A percentile compares a stretch with the other conserved stretches of the same genome.
Evolutionary conservation across 331 rosid genomes (phyloP).

Genomic region (Quercus lobata): DNA sequence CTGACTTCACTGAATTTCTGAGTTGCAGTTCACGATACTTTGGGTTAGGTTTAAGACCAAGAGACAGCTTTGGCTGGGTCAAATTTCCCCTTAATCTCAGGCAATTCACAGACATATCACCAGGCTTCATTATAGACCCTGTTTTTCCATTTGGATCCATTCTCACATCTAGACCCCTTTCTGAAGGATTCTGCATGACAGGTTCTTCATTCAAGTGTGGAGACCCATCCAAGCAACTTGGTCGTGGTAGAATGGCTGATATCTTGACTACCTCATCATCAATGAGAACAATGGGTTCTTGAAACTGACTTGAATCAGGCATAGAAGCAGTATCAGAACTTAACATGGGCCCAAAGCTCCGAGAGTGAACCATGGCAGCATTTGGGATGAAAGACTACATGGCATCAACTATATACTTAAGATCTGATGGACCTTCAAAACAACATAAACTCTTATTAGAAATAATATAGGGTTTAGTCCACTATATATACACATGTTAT

Average conservation of each 20-base stretch:
- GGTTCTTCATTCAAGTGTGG: slow-evolving; percentile 3
- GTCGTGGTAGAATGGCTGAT: slow-evolving; percentile 70
- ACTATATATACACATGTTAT: too few relatives aligned
- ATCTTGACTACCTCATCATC: slow-evolving; percentile 89
- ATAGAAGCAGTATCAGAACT: slow-evolving; percentile 24
- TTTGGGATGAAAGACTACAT: slow-evolving; percentile 83
- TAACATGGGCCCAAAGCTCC: slow-evolving; percentile 68
- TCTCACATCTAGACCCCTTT: slow-evolving; percentile 23
- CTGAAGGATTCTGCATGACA: slow-evolving; percentile 6
- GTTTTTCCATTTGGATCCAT: slow-evolving; percentile 21
- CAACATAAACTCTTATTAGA: slow-evolving; percentile 7
- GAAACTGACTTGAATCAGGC: slow-evolving; percentile 26
- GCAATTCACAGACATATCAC: slow-evolving; percentile 84
- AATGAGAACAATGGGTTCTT: slow-evolving; percentile 67
- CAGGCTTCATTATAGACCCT: slow-evolving; percentile 44
- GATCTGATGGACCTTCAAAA: slow-evolving; percentile 81
- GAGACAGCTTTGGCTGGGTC: slow-evolving; percentile 71
- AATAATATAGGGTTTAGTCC: neutral
- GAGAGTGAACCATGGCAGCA: slow-evolving; percentile 95
- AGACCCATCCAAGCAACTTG: slow-evolving; percentile 29
- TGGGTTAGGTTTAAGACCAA: slow-evolving; percentile 78
- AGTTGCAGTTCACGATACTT: slow-evolving; percentile 75
- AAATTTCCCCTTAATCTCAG: slow-evolving; percentile 86
- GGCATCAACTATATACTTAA: slow-evolving; percentile 77
- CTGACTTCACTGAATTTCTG: slow-evolving; percentile 80